Conservation (phyloP, 2,329 filamentous ascomycete genomes). For the Penicillium griseofulvum region DNA sequence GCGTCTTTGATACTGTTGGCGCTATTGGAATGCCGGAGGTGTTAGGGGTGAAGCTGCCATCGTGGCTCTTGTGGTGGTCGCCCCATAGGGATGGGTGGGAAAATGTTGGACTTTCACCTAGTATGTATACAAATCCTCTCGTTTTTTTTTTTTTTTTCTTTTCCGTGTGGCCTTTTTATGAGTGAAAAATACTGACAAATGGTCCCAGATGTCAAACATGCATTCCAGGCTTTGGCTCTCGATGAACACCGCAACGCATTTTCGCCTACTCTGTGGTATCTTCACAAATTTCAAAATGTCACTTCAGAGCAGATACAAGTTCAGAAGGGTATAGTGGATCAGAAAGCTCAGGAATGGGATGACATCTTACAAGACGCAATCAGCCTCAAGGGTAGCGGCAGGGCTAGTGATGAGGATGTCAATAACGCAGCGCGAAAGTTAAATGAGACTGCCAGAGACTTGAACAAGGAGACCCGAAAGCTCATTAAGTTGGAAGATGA, state of each 20-base stretch:
- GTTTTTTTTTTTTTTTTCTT: background rate
- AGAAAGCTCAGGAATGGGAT: slow-evolving; percentile 5
- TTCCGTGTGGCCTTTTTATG: too few relatives aligned
- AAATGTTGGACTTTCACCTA: slow-evolving; percentile 18
- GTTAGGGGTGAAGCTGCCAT: slow-evolving; percentile 17
- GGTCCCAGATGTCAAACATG: slow-evolving; percentile 32
- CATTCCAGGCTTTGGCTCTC: slow-evolving; percentile 41
- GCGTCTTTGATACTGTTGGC: slow-evolving; percentile 36
- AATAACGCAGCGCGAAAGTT: slow-evolving; percentile 13
- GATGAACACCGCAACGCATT: slow-evolving; percentile 47
- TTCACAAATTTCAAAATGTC: slow-evolving; percentile 29
- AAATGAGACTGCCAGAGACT: slow-evolving; percentile 12
- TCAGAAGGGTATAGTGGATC: slow-evolving; percentile 3
- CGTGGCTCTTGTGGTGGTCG: background rate
- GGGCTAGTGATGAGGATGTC: slow-evolving; percentile 13
- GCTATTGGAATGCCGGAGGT: slow-evolving; percentile 33
- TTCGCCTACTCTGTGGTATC: slow-evolving; percentile 53
- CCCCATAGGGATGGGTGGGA: slow-evolving; percentile 7
- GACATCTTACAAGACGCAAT: slow-evolving; percentile 8
- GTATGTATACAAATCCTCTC: slow-evolving; percentile 4
- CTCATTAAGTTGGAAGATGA: slow-evolving; percentile 10
- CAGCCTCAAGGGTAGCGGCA: slow-evolving; percentile 11
- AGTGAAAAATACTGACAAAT: background rate
- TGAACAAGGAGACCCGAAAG: slow-evolving; percentile 13
- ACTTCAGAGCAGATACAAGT: slow-evolving; percentile 9